Evolutionary conservation across 2,329 filamentous ascomycete genomes (phyloP).

Genomic region (Ramularia endophylla): DNA sequence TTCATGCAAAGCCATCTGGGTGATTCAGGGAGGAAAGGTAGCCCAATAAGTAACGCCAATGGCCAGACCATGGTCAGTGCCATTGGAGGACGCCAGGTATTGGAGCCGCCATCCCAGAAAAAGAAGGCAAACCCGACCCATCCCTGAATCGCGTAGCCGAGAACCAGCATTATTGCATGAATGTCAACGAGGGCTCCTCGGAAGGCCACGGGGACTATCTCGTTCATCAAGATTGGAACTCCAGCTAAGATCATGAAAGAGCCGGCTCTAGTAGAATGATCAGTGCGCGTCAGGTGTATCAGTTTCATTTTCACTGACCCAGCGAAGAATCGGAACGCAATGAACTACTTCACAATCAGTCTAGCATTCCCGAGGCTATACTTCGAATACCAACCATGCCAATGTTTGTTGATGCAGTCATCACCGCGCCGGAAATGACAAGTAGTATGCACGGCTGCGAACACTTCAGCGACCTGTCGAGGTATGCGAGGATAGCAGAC

Average conservation of each 20-base stretch:
- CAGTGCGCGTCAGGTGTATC: no score
- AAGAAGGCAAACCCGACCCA: constrained; percentile 18
- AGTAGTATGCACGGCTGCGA: no score
- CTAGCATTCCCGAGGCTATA: no score
- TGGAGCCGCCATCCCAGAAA: constrained; percentile 13
- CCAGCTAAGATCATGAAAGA: constrained; percentile 30
- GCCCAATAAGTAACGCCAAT: constrained; percentile 8
- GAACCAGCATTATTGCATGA: constrained; percentile 24
- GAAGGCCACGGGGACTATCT: constrained; percentile 29
- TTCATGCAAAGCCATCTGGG: constrained; percentile 24
- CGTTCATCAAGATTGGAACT: constrained; percentile 33
- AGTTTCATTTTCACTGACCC: no score
- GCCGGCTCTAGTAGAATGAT: no score
- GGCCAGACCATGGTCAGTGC: constrained; percentile 15
- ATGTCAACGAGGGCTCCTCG: constrained; percentile 32
- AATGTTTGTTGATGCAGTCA: constrained; percentile 18
- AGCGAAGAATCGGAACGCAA: constrained; percentile 30
- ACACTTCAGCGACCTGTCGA: no score
- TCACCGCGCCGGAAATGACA: constrained; percentile 27
- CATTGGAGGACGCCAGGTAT: constrained; percentile 15
- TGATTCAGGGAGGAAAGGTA: constrained; percentile 16
- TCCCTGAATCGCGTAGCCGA: constrained; percentile 13
- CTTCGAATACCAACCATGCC: no score
- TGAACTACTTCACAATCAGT: no score
- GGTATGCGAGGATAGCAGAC: no score